Conservation (phyloP, 148 eudicot genomes). For the Dianthus caryophyllus region DNA sequence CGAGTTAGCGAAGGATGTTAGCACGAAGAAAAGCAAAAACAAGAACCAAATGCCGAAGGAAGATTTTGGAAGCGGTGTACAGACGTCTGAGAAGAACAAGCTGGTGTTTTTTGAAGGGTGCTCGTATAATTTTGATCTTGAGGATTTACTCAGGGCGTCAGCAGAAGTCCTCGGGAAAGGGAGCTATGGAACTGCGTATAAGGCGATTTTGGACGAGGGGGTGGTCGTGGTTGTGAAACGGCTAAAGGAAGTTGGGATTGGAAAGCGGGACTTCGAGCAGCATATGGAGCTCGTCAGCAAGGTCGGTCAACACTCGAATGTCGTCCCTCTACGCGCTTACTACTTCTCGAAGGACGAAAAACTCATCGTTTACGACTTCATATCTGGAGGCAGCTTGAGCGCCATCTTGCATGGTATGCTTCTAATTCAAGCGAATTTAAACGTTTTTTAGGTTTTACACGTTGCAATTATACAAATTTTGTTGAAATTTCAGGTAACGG, state of each 20-base stretch:
- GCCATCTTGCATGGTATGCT: constrained; percentile 76
- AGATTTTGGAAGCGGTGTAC: constrained; percentile 95
- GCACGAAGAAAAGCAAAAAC: constrained; percentile 35
- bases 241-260: constrained; percentile 67
- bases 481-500: constrained; percentile 45
- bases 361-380: constrained; percentile 76
- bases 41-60: constrained; percentile 46
- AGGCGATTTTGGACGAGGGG: constrained; percentile 81
- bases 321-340: constrained; percentile 72
- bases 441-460: neutral
- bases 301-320: constrained; percentile 58
- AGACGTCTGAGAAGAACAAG: constrained; percentile 86
- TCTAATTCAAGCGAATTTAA: neutral
- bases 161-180: constrained; percentile 99
- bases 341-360: constrained; percentile 94
- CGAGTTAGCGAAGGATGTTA: constrained; percentile 42
- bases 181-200: constrained; percentile 83
- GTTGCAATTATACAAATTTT: neutral
- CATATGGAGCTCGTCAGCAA: constrained; percentile 66
- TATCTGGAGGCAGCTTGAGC: constrained; percentile 62
- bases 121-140: constrained; percentile 76
- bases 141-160: constrained; percentile 91
- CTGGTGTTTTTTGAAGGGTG: constrained; percentile 74
- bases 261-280: constrained; percentile 86
- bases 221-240: constrained; percentile 78